Percentiles rank a stretch among this genome's conserved stretches.
These are phyloP conservation scores for Eustoma russellianum DNA, from an alignment of 257 asterid genomes.

Conservation along the genomic window DNA sequence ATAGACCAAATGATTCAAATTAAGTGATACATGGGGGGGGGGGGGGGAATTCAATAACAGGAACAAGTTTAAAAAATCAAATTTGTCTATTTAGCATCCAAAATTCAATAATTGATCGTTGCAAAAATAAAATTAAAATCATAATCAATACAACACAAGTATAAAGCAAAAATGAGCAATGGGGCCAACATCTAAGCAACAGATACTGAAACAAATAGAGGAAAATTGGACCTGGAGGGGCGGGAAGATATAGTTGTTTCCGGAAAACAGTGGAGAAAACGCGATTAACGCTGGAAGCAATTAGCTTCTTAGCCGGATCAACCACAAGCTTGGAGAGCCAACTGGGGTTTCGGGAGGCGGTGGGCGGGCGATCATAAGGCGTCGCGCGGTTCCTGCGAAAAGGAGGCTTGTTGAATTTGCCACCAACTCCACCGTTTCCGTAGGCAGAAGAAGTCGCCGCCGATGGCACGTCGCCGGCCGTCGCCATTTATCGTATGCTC, in stretches of 20 bases:
- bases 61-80: too few species aligned
- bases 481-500: conserved; percentile 38
- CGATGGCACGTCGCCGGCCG: conserved; percentile 54
- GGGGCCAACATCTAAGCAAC: background rate
- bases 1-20: too few species aligned
- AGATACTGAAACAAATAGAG: conserved; percentile 23
- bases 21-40: too few species aligned
- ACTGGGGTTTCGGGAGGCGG: conserved; percentile 35
- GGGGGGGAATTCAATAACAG: too few species aligned
- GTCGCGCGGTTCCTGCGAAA: conserved; percentile 44
- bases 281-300: conserved; percentile 56
- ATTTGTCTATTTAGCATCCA: too few species aligned
- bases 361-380: conserved; percentile 82
- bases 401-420: conserved; percentile 62
- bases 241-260: conserved; percentile 44
- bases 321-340: conserved; percentile 69
- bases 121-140: background rate
- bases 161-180: background rate
- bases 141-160: background rate
- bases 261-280: conserved; percentile 50
- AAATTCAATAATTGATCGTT: background rate
- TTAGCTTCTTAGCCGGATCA: conserved; percentile 77
- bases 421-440: conserved; percentile 58
- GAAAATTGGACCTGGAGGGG: conserved; percentile 29
- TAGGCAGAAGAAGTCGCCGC: conserved; percentile 25